Evolutionary conservation across 192 early-diverging fungal genomes (phyloP).

Genomic region (Podila horticola): DNA sequence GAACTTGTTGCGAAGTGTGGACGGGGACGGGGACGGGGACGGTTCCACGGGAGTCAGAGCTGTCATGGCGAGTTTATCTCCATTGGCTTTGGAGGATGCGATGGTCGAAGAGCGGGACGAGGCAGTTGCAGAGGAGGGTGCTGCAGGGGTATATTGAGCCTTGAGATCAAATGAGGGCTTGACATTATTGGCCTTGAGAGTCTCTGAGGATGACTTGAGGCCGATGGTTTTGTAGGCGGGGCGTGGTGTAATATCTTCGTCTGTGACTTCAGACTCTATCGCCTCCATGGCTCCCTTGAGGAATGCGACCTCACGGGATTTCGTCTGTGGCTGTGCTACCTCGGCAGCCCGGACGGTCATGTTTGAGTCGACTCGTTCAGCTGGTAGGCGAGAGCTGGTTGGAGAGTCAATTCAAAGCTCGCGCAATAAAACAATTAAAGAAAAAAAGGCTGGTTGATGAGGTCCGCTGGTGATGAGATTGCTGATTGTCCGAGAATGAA

Average conservation of each 20-base stretch:
- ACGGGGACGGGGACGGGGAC: background rate
- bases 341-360: background rate
- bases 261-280: background rate
- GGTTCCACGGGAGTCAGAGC: background rate
- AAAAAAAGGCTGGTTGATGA: no score
- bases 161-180: background rate
- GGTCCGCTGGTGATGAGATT: no score
- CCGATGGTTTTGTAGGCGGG: background rate
- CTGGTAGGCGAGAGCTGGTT: slow-evolving; percentile 3
- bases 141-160: slow-evolving; percentile 2
- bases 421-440: background rate
- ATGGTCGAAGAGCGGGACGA: background rate
- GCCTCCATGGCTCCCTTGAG: no score
- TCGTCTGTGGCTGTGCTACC: background rate
- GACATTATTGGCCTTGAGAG: background rate
- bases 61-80: background rate
- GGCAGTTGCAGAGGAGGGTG: background rate
- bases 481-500: no score
- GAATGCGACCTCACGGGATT: background rate
- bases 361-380: background rate
- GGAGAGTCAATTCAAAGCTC: background rate
- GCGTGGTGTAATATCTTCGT: background rate
- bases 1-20: slow-evolving; percentile 11
- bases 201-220: background rate
- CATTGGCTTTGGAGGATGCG: slow-evolving; percentile 1